A percentile compares a stretch with the other conserved stretches of the same genome.
Conservation (phyloP, 345 rosid genomes). For the Murraya paniculata region DNA sequence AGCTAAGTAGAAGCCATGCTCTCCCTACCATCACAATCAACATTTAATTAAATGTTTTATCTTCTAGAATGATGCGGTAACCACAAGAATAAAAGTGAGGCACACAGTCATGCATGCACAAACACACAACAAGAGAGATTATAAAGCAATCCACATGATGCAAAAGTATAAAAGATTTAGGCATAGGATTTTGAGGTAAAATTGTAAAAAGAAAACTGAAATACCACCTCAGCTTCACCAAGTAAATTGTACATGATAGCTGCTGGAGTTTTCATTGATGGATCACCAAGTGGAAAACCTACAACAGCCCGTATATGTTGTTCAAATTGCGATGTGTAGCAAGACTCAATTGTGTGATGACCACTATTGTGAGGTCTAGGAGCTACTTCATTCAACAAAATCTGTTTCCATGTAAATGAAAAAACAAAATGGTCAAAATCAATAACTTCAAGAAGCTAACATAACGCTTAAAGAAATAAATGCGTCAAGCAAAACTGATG, state of each 20-base stretch:
- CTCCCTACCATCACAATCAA: constrained; percentile 50
- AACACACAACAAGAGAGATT: neutral
- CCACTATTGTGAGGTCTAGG: constrained; percentile 99
- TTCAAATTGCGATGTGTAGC: constrained; percentile 92
- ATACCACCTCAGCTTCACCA: constrained; percentile 85
- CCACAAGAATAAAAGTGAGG: neutral
- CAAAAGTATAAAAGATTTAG: neutral
- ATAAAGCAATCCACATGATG: neutral
- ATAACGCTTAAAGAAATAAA: constrained; percentile 2
- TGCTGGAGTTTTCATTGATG: constrained; percentile 91
- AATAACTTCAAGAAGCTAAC: neutral
- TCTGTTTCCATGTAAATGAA: constrained; percentile 35
- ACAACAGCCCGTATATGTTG: constrained; percentile 90
- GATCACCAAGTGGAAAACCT: constrained; percentile 97
- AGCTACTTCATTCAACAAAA: constrained; percentile 92
- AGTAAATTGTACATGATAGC: constrained; percentile 87
- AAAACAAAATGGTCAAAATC: constrained; percentile 5
- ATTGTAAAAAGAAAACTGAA: neutral
- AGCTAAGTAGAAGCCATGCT: constrained; percentile 68
- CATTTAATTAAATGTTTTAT: neutral
- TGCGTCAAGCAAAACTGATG: neutral
- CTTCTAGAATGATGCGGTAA: neutral
- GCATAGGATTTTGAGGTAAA: neutral
- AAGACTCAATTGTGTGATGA: constrained; percentile 93
- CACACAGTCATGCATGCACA: neutral